Base-by-base conservation (phyloP, 257 asterid genomes). In the Solanum ossicruentum region DNA sequence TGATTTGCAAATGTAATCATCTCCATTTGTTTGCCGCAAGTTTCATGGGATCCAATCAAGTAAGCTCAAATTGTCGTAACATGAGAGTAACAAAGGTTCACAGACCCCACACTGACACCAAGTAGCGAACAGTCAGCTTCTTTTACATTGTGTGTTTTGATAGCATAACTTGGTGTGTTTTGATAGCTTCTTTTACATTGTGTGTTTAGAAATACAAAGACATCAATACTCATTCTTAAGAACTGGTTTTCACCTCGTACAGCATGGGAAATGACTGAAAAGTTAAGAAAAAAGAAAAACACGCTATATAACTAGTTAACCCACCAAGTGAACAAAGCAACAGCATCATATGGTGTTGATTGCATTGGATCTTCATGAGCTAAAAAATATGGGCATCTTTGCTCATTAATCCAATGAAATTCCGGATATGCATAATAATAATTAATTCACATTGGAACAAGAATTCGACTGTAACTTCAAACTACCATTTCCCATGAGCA, bases 11-110 rank as follows among this genome's bases (percentile, higher is more conserved):
- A 43, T 43, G 47, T 8, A 43, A 43, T 43, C 47, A 43, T 43
- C 47, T 41, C 9, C 47, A 89, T 85, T 87, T 87, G 80, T 89
- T 89, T 49, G 85, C 89, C 72, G 89, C 91, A 13, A 89, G 84
- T 66, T 89, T 83, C 91, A 89, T 89, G 23, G 91, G 85, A 56
- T 88, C 89, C 67, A 21, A 58, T 20, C 7, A 5, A 58, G 10
- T 6, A 20, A 58, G 10, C 4, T 58, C 1, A 6, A 58, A 58
- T 9, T 20, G 65, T 9, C 65, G n/a, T 58, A 21, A 54, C 15
- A 54, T 2, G 8, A 7, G 47, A 15, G 3, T 8, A 4, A 43
- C 16, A 51, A 12, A 54, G 15, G 20, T 54, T 17, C 57, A 52
- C 57, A 5, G 9, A 58, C n/a, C 28, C 26, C 65, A 12, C 65